phyloP scores from a whole-genome alignment of 495 filamentous ascomycete genomes.

The Penicillium mononematosum region DNA sequence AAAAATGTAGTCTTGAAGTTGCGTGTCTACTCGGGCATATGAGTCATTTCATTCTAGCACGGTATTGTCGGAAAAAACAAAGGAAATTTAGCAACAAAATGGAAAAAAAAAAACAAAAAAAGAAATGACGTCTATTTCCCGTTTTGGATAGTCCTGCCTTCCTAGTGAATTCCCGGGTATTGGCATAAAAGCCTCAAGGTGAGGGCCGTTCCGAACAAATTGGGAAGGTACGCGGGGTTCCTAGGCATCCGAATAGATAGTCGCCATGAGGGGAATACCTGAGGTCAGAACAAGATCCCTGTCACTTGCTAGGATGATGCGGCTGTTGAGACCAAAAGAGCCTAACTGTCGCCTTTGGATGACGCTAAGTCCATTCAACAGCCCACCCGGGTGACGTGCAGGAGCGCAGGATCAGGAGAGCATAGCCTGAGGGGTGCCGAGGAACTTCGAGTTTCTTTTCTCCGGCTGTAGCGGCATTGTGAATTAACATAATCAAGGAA shows the following conservation, averaged over 20 bases:
- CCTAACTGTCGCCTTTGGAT: neutral
- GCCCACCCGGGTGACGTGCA: conserved; percentile 9
- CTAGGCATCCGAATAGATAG: neutral
- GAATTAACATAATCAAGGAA: conserved; percentile 23
- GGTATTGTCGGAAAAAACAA: neutral
- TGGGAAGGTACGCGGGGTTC: neutral
- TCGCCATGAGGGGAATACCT: conserved; percentile 4
- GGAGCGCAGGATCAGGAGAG: conserved; percentile 1
- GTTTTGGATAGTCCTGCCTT: neutral
- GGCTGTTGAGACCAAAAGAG: conserved; percentile 4
- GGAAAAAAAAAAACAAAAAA: neutral
- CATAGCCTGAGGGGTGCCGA: conserved; percentile 5
- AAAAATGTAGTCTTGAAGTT: neutral
- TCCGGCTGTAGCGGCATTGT: conserved; percentile 17
- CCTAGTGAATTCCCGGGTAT: neutral
- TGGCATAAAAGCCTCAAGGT: neutral
- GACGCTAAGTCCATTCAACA: neutral
- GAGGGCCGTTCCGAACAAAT: neutral
- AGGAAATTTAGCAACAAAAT: neutral
- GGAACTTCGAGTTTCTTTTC: neutral
- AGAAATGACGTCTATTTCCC: neutral
- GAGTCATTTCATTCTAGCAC: neutral
- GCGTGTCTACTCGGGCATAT: neutral
- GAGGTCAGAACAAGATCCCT: conserved; percentile 5
- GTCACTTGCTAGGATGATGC: neutral